These are phyloP conservation scores for Geotrichum aggregatum DNA, from an alignment of 1,139 yeast species.

Conservation along the genomic window DNA sequence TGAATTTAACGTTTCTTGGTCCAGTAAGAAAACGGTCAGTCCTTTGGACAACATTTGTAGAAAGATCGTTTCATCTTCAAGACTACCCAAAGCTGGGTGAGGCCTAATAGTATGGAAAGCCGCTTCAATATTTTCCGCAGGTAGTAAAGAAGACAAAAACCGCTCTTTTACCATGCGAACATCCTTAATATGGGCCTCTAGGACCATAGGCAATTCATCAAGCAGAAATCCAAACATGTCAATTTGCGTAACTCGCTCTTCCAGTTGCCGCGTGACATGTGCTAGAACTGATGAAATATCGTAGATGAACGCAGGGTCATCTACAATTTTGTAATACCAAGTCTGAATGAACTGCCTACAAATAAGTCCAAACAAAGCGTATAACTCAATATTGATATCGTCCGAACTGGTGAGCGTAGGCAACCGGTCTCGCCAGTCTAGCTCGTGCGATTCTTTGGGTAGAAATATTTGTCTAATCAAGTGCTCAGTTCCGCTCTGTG, in stretches of 20 bases:
- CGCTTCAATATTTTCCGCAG: conserved; percentile 34
- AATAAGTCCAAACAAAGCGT: conserved; percentile 45
- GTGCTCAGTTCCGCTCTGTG: conserved; percentile 14
- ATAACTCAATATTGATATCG: conserved; percentile 43
- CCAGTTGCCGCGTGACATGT: conserved; percentile 41
- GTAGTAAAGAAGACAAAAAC: conserved; percentile 30
- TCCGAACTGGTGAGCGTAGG: conserved; percentile 26
- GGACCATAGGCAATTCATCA: conserved; percentile 44
- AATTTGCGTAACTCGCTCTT: conserved; percentile 36
- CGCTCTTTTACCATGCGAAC: conserved; percentile 31
- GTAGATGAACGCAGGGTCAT: conserved; percentile 41
- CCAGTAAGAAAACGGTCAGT: conserved; percentile 40
- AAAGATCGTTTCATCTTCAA: conserved; percentile 34
- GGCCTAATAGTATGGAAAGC: conserved; percentile 43
- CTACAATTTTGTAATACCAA: conserved; percentile 46
- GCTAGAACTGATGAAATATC: conserved; percentile 42
- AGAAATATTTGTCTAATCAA: conserved; percentile 19
- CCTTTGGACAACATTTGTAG: conserved; percentile 38
- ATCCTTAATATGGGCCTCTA: conserved; percentile 40
- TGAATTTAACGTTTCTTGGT: conserved; percentile 42
- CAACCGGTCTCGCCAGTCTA: conserved; percentile 19
- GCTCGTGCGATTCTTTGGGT: conserved; percentile 14
- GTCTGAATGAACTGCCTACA: conserved; percentile 45
- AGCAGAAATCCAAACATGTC: conserved; percentile 40
- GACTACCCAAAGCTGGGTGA: conserved; percentile 47